These are phyloP conservation scores for Mycena amicta DNA, from an alignment of 768 basidiomycete species.

Conservation along the genomic window DNA sequence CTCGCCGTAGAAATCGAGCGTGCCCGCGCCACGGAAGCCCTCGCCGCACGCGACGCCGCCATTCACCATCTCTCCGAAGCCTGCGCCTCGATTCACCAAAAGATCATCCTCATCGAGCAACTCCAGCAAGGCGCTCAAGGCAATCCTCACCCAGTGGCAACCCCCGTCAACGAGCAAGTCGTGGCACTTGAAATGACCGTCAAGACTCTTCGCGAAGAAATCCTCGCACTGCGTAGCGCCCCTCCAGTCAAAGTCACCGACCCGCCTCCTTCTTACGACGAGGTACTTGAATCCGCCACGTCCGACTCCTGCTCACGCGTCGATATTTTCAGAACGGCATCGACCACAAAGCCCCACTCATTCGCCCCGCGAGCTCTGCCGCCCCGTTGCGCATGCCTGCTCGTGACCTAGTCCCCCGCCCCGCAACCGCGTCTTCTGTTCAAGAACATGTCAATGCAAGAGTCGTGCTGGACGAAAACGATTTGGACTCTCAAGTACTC, in stretches of 20 bases:
- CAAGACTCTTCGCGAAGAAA: slow-evolving; percentile 39
- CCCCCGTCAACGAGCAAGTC: slow-evolving; percentile 40
- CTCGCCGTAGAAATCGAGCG: slow-evolving; percentile 58
- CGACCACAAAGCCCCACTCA: slow-evolving; percentile 17
- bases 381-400: slow-evolving; percentile 8
- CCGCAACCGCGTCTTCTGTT: neutral
- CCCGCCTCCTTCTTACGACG: slow-evolving; percentile 34
- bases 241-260: slow-evolving; percentile 29
- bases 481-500: too few relatives aligned
- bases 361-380: slow-evolving; percentile 11
- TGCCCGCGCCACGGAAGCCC: slow-evolving; percentile 55
- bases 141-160: slow-evolving; percentile 13
- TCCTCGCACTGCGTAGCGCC: slow-evolving; percentile 18
- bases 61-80: slow-evolving; percentile 61
- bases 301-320: neutral
- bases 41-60: slow-evolving; percentile 64
- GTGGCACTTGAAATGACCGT: slow-evolving; percentile 39
- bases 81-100: slow-evolving; percentile 62
- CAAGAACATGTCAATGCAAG: neutral
- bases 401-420: slow-evolving; percentile 1
- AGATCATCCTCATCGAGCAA: slow-evolving; percentile 51
- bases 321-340: slow-evolving; percentile 15
- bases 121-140: slow-evolving; percentile 41
- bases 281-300: too few relatives aligned
- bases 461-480: slow-evolving; percentile 7